These are phyloP conservation scores for Neurospora terricola DNA, from an alignment of 495 filamentous ascomycete genomes.

Conservation along the genomic window DNA sequence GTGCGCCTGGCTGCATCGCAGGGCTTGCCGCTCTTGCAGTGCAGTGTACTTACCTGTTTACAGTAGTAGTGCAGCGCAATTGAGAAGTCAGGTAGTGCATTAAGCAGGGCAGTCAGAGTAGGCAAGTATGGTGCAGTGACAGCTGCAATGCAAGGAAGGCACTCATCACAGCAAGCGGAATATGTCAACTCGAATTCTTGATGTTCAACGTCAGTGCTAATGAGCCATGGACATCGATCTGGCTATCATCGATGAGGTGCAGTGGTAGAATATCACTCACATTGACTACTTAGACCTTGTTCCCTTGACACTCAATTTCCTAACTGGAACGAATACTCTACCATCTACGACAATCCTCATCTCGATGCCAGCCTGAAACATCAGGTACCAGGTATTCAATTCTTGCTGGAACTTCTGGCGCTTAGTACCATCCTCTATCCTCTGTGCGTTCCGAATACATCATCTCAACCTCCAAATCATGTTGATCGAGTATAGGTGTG, in stretches of 20 bases:
- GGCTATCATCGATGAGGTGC: neutral
- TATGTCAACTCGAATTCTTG: neutral
- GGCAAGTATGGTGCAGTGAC: neutral
- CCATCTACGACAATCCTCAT: too few species aligned
- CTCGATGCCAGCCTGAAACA: too few species aligned
- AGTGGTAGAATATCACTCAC: too few species aligned
- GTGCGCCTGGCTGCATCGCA: neutral
- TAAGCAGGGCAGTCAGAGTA: neutral
- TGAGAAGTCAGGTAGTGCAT: neutral
- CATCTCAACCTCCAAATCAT: neutral
- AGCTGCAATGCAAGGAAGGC: neutral
- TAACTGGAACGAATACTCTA: too few species aligned
- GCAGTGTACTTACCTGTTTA: too few species aligned
- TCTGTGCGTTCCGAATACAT: too few species aligned
- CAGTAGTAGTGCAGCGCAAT: neutral
- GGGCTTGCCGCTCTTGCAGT: neutral
- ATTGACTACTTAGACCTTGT: too few species aligned
- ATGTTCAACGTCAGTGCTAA: neutral
- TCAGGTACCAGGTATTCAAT: too few species aligned
- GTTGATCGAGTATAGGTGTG: neutral
- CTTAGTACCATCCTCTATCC: too few species aligned
- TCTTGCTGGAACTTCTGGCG: too few species aligned
- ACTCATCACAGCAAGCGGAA: neutral
- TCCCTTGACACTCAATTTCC: too few species aligned
- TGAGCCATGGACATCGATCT: neutral